These are phyloP conservation scores for Cercophora samala DNA, from an alignment of 495 filamentous ascomycete genomes.

Conservation along the genomic window DNA sequence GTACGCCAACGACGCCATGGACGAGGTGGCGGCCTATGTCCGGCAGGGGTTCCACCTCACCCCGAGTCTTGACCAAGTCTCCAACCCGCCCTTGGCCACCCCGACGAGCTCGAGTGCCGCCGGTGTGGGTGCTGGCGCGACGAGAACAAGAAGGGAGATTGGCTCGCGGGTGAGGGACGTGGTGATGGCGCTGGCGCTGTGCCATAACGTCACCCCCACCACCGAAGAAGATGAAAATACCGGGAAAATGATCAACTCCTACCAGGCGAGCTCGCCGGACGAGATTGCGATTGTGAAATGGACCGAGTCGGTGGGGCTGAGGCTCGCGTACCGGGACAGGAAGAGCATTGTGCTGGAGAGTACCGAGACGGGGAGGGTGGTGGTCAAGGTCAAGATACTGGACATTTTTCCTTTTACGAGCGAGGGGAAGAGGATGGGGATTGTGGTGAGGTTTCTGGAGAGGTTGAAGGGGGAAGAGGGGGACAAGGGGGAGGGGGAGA, in stretches of 20 bases:
- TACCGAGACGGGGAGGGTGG: constrained; percentile 67
- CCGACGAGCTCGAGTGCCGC: constrained; percentile 67
- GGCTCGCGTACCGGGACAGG: constrained; percentile 80
- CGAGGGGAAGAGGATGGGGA: constrained; percentile 98
- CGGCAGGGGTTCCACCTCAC: constrained; percentile 69
- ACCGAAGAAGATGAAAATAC: constrained; percentile 65
- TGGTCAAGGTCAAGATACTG: constrained; percentile 84
- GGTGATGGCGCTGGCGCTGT: constrained; percentile 84
- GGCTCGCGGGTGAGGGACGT: constrained; percentile 88
- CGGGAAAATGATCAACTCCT: constrained; percentile 72
- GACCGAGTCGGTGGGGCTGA: constrained; percentile 89
- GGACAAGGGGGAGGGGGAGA: constrained; percentile 58
- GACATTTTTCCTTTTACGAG: constrained; percentile 98
- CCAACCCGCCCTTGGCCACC: constrained; percentile 56
- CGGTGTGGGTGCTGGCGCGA: constrained; percentile 57
- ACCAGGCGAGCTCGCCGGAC: constrained; percentile 95
- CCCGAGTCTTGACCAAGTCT: constrained; percentile 31
- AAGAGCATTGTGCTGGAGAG: constrained; percentile 78
- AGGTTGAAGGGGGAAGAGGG: constrained; percentile 42
- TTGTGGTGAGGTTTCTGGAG: constrained; percentile 78
- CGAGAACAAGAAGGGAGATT: constrained; percentile 86
- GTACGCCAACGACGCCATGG: constrained; percentile 98
- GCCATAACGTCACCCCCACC: constrained; percentile 91
- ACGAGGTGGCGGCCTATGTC: constrained; percentile 85
- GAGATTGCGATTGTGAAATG: constrained; percentile 98